These are phyloP conservation scores for Sphagnum tenellum DNA, from an alignment of 225 moss, liverwort and hornwort genomes.

Conservation along the genomic window DNA sequence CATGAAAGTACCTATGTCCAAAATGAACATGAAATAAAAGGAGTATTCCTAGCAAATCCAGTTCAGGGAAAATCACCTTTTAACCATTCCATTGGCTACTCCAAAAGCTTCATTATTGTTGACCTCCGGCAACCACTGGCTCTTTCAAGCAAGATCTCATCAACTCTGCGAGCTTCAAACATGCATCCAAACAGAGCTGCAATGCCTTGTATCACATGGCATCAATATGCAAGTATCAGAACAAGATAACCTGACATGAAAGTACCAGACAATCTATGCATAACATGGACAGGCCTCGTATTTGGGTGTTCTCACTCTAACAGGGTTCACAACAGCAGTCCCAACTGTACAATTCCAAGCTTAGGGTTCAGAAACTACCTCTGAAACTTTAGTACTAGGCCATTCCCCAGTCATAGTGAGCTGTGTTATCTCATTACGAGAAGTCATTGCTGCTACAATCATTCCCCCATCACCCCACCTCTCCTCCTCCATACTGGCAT, in stretches of 20 bases:
- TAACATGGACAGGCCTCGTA: no score
- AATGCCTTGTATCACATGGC: constrained; percentile 21
- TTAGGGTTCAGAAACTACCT: constrained; percentile 4
- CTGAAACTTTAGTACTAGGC: constrained; percentile 49
- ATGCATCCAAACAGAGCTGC: constrained; percentile 69
- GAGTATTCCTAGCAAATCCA: no score
- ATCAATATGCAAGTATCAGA: no score
- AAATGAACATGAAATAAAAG: no score
- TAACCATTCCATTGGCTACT: no score
- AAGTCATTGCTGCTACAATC: constrained; percentile 71
- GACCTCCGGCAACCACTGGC: constrained; percentile 35
- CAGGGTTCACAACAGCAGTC: no score
- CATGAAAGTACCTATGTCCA: no score
- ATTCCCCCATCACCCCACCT: constrained; percentile 76
- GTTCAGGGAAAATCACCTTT: no score
- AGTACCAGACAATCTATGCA: no score
- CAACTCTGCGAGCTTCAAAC: constrained; percentile 58
- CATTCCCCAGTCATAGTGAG: constrained; percentile 82
- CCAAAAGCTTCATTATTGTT: constrained; percentile 19
- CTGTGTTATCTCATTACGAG: constrained; percentile 79
- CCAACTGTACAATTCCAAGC: no score
- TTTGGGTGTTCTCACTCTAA: background rate
- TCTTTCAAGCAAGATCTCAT: constrained; percentile 80
- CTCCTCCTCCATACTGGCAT: constrained; percentile 77
- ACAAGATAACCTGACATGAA: no score